phyloP scores from a whole-genome alignment of 176 grass and related monocot species.

The Raddia guianensis region DNA sequence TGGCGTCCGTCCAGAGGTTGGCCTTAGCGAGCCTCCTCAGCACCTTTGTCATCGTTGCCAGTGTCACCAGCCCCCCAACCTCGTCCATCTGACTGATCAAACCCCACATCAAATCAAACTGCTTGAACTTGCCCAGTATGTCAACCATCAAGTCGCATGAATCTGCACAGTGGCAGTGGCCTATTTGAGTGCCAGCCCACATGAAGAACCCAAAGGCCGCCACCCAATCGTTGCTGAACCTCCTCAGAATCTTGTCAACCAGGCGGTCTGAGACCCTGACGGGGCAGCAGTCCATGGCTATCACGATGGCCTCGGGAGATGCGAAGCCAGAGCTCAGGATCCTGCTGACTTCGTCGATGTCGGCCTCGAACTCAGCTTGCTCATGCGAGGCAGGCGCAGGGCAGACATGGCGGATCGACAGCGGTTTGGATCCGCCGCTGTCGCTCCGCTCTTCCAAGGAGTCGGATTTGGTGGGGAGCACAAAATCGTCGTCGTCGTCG shows the following conservation, averaged over 20 bases:
- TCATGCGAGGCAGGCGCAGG: slow-evolving; percentile 20
- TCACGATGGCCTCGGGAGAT: slow-evolving; percentile 63
- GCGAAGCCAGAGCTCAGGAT: slow-evolving; percentile 53
- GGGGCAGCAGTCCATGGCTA: slow-evolving; percentile 59
- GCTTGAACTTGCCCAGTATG: slow-evolving; percentile 73
- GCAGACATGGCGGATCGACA: slow-evolving; percentile 23
- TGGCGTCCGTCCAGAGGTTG: slow-evolving; percentile 62
- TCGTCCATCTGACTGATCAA: slow-evolving; percentile 66
- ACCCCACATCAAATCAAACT: slow-evolving; percentile 77
- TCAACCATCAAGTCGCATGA: slow-evolving; percentile 71
- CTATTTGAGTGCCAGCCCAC: slow-evolving; percentile 61
- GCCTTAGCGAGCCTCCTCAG: slow-evolving; percentile 85
- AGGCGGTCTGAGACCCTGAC: slow-evolving; percentile 53
- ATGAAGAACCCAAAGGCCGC: slow-evolving; percentile 77
- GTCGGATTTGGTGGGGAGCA: slow-evolving; percentile 51
- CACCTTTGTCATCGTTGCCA: slow-evolving; percentile 70
- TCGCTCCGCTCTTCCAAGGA: slow-evolving; percentile 24
- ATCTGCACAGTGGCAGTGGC: slow-evolving; percentile 51
- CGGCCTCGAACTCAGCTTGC: slow-evolving; percentile 48
- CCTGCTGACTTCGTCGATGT: slow-evolving; percentile 55
- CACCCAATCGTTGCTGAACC: slow-evolving; percentile 82
- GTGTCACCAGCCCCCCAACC: slow-evolving; percentile 56
- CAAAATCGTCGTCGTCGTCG: slow-evolving; percentile 63
- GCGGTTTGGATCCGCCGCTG: neutral
- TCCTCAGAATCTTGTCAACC: slow-evolving; percentile 56